A percentile compares a stretch with the other conserved stretches of the same genome.
phyloP scores from a whole-genome alignment of 164 flowering plant species.

The Berberis thunbergii region DNA sequence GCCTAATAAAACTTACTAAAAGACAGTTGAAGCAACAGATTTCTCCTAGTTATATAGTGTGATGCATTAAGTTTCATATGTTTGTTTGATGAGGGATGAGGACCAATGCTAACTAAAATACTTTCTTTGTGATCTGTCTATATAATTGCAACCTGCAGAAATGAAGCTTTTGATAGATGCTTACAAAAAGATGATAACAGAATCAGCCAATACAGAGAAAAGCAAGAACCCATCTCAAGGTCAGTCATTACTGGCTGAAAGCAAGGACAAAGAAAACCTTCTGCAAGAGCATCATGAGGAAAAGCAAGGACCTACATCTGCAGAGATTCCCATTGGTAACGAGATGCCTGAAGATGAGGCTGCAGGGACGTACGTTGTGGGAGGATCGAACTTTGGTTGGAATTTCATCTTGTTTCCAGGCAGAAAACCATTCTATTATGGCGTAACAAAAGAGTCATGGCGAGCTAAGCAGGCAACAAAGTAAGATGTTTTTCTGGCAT shows the following conservation, averaged over 20 bases:
- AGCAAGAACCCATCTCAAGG: constrained; percentile 13
- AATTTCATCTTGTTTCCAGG: constrained; percentile 54
- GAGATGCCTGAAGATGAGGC: constrained; percentile 12
- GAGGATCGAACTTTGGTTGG: constrained; percentile 88
- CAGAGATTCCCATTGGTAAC: constrained; percentile 15
- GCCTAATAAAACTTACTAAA: not conserved
- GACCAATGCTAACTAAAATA: no score
- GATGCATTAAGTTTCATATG: not conserved
- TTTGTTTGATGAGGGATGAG: no score
- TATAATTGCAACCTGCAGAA: constrained; percentile 27
- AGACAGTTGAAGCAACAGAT: no score
- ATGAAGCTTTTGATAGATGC: constrained; percentile 45
- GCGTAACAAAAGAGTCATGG: constrained; percentile 51
- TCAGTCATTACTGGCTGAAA: constrained; percentile 15
- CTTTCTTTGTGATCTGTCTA: no score
- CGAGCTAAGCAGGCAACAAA: constrained; percentile 11
- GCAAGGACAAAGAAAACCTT: constrained; percentile 13
- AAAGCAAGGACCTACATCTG: constrained; percentile 11
- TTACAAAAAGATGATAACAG: constrained; percentile 32
- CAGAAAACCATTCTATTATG: constrained; percentile 44
- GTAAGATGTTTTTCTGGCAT: constrained; percentile 6
- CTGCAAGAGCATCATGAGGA: constrained; percentile 13
- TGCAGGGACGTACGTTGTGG: constrained; percentile 41
- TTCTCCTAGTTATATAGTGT: not conserved
- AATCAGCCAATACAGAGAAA: constrained; percentile 18